Evolutionary conservation across 2,329 filamentous ascomycete species (phyloP), one percentile per base, ranked within the genome.

Genomic region (Sporothrix inflata): DNA sequence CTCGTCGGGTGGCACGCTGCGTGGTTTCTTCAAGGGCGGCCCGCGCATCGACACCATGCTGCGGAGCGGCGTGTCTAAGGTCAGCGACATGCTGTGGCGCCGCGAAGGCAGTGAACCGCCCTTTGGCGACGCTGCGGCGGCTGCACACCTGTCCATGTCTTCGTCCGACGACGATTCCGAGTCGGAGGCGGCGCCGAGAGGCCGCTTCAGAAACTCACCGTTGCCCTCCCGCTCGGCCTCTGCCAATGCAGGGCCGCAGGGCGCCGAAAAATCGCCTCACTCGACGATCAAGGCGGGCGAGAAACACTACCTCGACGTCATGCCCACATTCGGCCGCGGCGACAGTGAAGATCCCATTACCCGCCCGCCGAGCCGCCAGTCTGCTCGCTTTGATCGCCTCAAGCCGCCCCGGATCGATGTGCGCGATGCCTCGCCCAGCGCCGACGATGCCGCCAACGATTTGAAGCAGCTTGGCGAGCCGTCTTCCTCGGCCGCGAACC

Each of bases 11-110:
- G 27, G 42, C 45, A 65, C 65, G 1, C 16, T 73, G 12, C 72
- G 72, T 14, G 70, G 70, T 7, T 27, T 73, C 21, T 61, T 73
- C 70, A 63, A 60, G 9, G 61, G 71, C 40, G 91, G 90, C 2
- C 88, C 89, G 67, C 86, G 92, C 71, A 89, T 95, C 74, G 92
- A 93, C 74, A 92, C 89, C 40, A 86, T 93, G 40, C 87, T 97
- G 60, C 85, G 87, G 34, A 87, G 84, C 7, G 82, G 87, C 30
- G 86, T 89, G 6, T 87, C 86, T 34, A 88, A 85, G 76, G 79
- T 89, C 16, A 84, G 86, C 40, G 87, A 89, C 68, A 81, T 89
- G 69, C 75, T 89, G 27, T 89, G 88, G 86, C 85, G 84, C 75
- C 88, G 84, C 73, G 87, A 89, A 6, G 78, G 78, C 4, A 76